These are phyloP conservation scores for Tagetes erecta DNA, from an alignment of 129 eudicot species.

Conservation along the genomic window DNA sequence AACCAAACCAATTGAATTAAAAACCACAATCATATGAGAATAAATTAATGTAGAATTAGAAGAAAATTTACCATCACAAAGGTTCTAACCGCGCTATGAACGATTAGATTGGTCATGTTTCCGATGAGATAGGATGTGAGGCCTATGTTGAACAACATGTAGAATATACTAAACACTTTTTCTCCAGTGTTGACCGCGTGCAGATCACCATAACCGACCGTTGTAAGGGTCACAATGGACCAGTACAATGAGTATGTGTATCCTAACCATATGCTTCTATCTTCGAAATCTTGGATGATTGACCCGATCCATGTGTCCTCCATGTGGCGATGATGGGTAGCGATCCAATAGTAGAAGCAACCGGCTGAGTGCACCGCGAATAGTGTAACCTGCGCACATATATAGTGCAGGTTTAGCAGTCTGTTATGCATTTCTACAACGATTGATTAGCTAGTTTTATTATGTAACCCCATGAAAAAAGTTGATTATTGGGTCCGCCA, in stretches of 20 bases:
- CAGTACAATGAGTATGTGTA: slow-evolving; percentile 69
- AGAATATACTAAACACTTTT: slow-evolving; percentile 60
- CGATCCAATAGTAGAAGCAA: slow-evolving; percentile 74
- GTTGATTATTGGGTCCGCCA: too few relatives aligned
- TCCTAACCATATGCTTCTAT: slow-evolving; percentile 61
- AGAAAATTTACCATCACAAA: slow-evolving; percentile 51
- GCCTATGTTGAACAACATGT: slow-evolving; percentile 83
- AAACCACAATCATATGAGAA: not conserved
- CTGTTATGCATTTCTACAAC: too few relatives aligned
- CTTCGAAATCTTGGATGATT: slow-evolving; percentile 39
- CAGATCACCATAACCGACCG: slow-evolving; percentile 73
- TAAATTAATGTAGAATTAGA: not conserved
- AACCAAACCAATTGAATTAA: too few relatives aligned
- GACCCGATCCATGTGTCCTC: slow-evolving; percentile 66
- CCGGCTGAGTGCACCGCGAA: slow-evolving; percentile 70
- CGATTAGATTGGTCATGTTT: slow-evolving; percentile 76
- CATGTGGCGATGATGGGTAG: slow-evolving; percentile 44
- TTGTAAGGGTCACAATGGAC: slow-evolving; percentile 74
- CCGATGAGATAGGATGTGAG: slow-evolving; percentile 72
- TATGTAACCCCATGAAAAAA: too few relatives aligned
- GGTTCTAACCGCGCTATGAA: slow-evolving; percentile 61
- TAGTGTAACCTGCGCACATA: slow-evolving; percentile 72
- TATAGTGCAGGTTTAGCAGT: too few relatives aligned
- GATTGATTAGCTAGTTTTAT: too few relatives aligned
- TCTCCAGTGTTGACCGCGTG: slow-evolving; percentile 67